phyloP scores from a whole-genome alignment of 768 basidiomycete genomes.

The Rhodosporidiobolus odoratus region DNA sequence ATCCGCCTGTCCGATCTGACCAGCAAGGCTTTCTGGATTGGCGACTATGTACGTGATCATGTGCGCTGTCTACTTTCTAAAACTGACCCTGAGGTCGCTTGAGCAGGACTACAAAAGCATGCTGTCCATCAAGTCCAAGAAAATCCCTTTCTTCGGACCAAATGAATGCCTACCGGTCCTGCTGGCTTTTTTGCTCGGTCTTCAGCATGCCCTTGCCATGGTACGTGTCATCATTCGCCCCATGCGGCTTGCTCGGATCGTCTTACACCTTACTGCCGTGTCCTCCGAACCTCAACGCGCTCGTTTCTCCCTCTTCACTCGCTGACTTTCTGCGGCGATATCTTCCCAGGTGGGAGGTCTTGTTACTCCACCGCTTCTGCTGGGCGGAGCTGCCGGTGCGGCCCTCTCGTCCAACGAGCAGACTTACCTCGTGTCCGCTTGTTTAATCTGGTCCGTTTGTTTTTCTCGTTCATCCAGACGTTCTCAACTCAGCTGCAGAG shows the following conservation, averaged over 20 bases:
- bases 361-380: slow-evolving; percentile 77
- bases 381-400: slow-evolving; percentile 42
- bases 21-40: slow-evolving; percentile 1
- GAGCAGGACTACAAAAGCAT: slow-evolving; percentile 1
- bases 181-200: slow-evolving; percentile 66
- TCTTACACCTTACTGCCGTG: too few relatives aligned
- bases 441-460: slow-evolving; percentile 58
- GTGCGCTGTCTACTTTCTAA: neutral
- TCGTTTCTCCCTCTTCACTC: neutral
- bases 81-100: neutral
- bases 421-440: slow-evolving; percentile 74
- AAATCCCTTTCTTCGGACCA: slow-evolving; percentile 12
- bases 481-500: too few relatives aligned
- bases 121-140: neutral
- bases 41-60: neutral
- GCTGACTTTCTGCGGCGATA: neutral
- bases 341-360: slow-evolving; percentile 53
- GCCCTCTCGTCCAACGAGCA: slow-evolving; percentile 55
- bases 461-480: neutral
- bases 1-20: neutral
- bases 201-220: slow-evolving; percentile 40
- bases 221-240: neutral
- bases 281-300: neutral
- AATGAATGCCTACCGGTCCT: neutral
- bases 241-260: neutral